Conservation (phyloP, 805 yeast species). For the Saccharomyces cerevisiae region DNA sequence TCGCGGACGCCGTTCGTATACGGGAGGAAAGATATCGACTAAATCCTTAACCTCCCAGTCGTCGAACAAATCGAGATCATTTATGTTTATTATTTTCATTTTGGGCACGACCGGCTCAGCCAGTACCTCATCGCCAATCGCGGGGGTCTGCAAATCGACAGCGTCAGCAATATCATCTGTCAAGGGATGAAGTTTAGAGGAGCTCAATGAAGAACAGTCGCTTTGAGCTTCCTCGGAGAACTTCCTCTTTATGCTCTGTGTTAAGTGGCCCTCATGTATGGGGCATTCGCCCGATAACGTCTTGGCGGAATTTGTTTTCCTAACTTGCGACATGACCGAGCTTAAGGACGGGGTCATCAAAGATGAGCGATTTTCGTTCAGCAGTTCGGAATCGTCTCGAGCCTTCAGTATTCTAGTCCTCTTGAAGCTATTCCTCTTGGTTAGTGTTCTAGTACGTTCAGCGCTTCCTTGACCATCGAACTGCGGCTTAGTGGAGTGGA, state of each 20-base stretch:
- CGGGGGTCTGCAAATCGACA: neutral
- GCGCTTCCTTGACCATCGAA: neutral
- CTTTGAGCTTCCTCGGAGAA: slow-evolving; percentile 5
- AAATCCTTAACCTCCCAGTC: slow-evolving; percentile 13
- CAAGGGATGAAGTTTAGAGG: neutral
- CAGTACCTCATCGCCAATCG: neutral
- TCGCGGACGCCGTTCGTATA: slow-evolving; percentile 11
- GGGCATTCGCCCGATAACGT: neutral
- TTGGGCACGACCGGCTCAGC: slow-evolving; percentile 4
- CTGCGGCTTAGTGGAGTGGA: neutral
- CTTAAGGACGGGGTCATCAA: slow-evolving; percentile 21
- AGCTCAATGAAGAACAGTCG: neutral
- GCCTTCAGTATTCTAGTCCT: neutral
- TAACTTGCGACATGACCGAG: slow-evolving; percentile 21
- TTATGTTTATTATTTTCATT: slow-evolving; percentile 14
- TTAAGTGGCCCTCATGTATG: slow-evolving; percentile 1
- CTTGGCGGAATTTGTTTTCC: slow-evolving; percentile 1
- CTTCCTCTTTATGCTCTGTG: slow-evolving; percentile 5
- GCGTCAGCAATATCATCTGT: slow-evolving; percentile 1
- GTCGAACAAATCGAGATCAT: slow-evolving; percentile 22
- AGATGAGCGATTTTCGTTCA: neutral
- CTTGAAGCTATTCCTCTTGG: neutral
- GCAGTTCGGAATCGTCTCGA: neutral
- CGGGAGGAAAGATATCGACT: slow-evolving; percentile 15
- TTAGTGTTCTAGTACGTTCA: neutral